Conservation (phyloP, 768 basidiomycete genomes). For the Dacryopinax spathularia region DNA sequence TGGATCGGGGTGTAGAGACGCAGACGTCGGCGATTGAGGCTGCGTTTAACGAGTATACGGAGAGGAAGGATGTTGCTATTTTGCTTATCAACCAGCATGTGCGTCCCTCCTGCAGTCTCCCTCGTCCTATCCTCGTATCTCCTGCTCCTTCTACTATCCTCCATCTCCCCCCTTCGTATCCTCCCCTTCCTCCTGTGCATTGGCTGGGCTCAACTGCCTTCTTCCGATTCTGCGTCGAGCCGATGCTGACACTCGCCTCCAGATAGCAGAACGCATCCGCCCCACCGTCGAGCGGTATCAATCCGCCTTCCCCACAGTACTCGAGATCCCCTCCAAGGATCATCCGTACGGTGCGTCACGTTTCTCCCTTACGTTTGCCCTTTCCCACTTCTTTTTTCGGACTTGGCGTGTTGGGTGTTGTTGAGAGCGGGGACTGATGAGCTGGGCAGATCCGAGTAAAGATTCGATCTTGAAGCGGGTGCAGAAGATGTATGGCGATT, state of each 20-base stretch:
- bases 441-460: conserved; percentile 68
- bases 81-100: conserved; percentile 98
- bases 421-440: neutral
- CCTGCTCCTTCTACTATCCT: neutral
- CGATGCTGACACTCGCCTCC: neutral
- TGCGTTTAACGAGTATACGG: conserved; percentile 86
- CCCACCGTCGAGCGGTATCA: conserved; percentile 90
- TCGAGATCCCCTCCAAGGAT: conserved; percentile 97
- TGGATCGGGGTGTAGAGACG: conserved; percentile 46
- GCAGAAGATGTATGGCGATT: conserved; percentile 91
- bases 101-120: conserved; percentile 20
- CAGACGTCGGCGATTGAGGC: conserved; percentile 79
- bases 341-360: conserved; percentile 79
- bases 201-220: neutral
- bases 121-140: neutral
- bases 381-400: conserved; percentile 15
- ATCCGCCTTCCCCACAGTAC: conserved; percentile 87
- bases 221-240: neutral
- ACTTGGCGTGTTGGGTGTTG: neutral
- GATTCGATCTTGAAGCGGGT: conserved; percentile 93
- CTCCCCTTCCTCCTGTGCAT: neutral
- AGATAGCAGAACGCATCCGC: conserved; percentile 96
- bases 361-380: neutral
- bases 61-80: conserved; percentile 89
- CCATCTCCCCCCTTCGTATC: neutral